Evolutionary conservation across 108 stramenopile genomes (phyloP), one percentile per base, ranked within the genome.

Genomic region (Cyclostephanos tholiformis): DNA sequence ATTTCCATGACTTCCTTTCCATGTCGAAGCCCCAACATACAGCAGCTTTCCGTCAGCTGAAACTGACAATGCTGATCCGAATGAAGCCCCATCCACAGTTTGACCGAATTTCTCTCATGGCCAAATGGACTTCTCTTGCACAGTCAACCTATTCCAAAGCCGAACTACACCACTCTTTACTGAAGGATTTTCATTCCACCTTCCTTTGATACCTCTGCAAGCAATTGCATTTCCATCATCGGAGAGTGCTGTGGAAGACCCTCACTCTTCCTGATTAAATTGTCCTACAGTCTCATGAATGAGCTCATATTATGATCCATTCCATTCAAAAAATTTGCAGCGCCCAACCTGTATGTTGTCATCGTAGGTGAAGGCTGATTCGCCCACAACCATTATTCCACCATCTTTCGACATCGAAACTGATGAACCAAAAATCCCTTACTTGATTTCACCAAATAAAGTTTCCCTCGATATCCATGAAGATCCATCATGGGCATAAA

Each of bases 331-430:
- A 8, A 53, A 8, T 20, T 25, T 1, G 52, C 52, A 53, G 23
- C 52, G 52, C 19, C 52, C 52, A 53, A 8, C 14, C 6, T 6
- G 3, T 8, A 6, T 8, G 23, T 53, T 53, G 52, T 22, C 20
- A 0, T 69, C 59, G 2, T 32, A 51, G 32, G 39, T 30, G 11
- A 2, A 8, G n/a, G 62, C 75, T 19, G 43, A 63, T 19, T 50
- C 60, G 3, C 75, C 75, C 25, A 60, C 65, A n/a, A 76, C 61
- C 52, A 76, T 56, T 16, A 53, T 43, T 27, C 49, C 39, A 22
- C 75, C 75, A 46, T 76, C 62, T 43, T 59, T 50, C 14, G 75
- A 76, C 6, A 76, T 39, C 20, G 62, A 68, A 43, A 77, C 63
- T 39, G 76, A 69, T 48, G 61, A 60, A 10, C 76, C 76, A 39